These are phyloP conservation scores for Rhinocladiella similis DNA, from an alignment of 2,329 filamentous ascomycete species.

Conservation along the genomic window DNA sequence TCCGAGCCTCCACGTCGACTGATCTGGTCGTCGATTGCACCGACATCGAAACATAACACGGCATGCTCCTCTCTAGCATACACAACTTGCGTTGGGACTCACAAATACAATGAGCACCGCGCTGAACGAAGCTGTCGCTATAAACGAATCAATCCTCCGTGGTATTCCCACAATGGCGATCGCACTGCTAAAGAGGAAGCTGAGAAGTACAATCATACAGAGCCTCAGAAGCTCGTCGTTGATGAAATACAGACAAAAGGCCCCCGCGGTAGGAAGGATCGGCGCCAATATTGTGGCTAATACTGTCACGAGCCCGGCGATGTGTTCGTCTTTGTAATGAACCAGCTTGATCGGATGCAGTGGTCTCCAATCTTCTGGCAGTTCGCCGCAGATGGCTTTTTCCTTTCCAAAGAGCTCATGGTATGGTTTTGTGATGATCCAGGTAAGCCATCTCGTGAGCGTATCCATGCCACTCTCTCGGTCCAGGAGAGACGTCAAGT, in stretches of 20 bases:
- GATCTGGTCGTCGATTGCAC: no score
- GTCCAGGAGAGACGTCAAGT: slow-evolving; percentile 8
- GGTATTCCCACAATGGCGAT: slow-evolving; percentile 31
- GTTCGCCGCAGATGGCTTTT: no score
- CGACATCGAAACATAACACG: no score
- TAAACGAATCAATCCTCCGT: slow-evolving; percentile 33
- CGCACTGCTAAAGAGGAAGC: slow-evolving; percentile 29
- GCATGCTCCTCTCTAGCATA: not conserved
- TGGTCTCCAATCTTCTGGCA: slow-evolving; percentile 4
- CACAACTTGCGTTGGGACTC: slow-evolving; percentile 1
- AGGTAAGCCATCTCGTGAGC: slow-evolving; percentile 5
- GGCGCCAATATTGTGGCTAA: slow-evolving; percentile 32
- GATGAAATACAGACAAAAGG: slow-evolving; percentile 34
- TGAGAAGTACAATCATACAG: slow-evolving; percentile 29
- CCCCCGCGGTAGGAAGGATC: slow-evolving; percentile 31
- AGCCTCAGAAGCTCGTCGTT: slow-evolving; percentile 27
- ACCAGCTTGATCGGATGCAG: not conserved
- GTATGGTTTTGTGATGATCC: slow-evolving; percentile 1
- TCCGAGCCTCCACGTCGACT: no score
- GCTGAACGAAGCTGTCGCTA: slow-evolving; percentile 33
- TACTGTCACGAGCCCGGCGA: slow-evolving; percentile 16
- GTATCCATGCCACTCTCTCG: not conserved
- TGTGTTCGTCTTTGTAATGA: not conserved
- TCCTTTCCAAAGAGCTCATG: slow-evolving; percentile 3
- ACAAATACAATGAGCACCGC: slow-evolving; percentile 18